phyloP scores from a whole-genome alignment of 2,329 filamentous ascomycete species.

The Aspergillus sp. region DNA sequence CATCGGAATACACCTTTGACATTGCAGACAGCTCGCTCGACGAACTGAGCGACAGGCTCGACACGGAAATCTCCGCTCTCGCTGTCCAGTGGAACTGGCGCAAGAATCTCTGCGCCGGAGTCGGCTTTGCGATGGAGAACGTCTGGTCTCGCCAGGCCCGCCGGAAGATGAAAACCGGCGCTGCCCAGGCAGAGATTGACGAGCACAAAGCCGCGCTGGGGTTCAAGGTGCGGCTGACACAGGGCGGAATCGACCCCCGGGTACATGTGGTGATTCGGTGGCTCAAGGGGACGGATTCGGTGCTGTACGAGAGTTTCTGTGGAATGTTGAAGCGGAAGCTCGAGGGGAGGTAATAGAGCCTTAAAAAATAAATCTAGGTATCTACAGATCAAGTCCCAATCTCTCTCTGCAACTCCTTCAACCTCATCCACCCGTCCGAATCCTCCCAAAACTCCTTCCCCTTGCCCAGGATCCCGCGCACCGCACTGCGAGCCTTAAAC shows the following conservation, averaged over 20 bases:
- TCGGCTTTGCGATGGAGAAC: slow-evolving; percentile 55
- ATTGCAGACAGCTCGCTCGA: slow-evolving; percentile 19
- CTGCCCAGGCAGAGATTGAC: slow-evolving; percentile 22
- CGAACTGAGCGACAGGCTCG: slow-evolving; percentile 28
- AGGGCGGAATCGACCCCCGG: slow-evolving; percentile 23
- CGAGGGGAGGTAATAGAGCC: slow-evolving; percentile 12
- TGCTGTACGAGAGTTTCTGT: slow-evolving; percentile 78
- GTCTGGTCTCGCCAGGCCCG: slow-evolving; percentile 72
- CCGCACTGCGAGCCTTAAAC: slow-evolving; percentile 75
- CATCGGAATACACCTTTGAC: slow-evolving; percentile 42
- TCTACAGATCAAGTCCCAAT: slow-evolving; percentile 12
- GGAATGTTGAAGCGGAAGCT: slow-evolving; percentile 60
- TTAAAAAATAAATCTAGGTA: not conserved
- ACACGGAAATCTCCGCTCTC: slow-evolving; percentile 45
- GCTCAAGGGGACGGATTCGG: slow-evolving; percentile 63
- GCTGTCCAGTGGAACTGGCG: slow-evolving; percentile 61
- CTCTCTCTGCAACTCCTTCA: slow-evolving; percentile 32
- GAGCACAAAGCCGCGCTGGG: slow-evolving; percentile 43
- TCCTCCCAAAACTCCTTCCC: slow-evolving; percentile 78
- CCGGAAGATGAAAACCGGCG: slow-evolving; percentile 38
- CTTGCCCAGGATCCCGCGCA: slow-evolving; percentile 73
- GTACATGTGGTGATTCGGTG: slow-evolving; percentile 53
- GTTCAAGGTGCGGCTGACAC: slow-evolving; percentile 47
- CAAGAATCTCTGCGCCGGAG: slow-evolving; percentile 42
- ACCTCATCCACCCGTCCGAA: slow-evolving; percentile 34